A percentile compares a stretch with the other conserved stretches of the same genome.
Evolutionary conservation across 2,329 filamentous ascomycete species (phyloP).

Genomic region (Dactylellina haptotyla): DNA sequence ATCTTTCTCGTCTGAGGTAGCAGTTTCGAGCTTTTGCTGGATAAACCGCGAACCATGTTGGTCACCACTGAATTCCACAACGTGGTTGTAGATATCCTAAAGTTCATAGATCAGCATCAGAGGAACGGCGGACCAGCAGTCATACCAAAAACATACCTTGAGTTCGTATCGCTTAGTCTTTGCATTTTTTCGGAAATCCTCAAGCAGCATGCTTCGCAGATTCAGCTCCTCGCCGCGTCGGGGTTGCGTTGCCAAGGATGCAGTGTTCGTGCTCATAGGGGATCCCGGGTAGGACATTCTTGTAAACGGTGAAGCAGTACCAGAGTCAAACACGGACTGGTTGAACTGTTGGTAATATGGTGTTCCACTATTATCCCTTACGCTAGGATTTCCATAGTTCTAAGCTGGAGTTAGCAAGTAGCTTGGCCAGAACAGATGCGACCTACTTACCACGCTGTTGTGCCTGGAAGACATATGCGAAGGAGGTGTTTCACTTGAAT

Average conservation of each 20-base stretch:
- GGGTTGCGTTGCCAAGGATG: constrained; percentile 59
- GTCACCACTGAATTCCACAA: constrained; percentile 95
- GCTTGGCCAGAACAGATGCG: not conserved
- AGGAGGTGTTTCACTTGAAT: constrained; percentile 29
- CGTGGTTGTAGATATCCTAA: constrained; percentile 81
- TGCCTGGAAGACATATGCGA: constrained; percentile 39
- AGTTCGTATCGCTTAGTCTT: constrained; percentile 84
- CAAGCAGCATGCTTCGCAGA: constrained; percentile 76
- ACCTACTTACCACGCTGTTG: constrained; percentile 47
- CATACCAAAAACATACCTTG: constrained; percentile 66
- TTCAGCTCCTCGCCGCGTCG: constrained; percentile 70
- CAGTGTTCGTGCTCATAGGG: constrained; percentile 58
- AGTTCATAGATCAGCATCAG: constrained; percentile 45
- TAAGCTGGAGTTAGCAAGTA: constrained; percentile 51
- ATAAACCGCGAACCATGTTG: constrained; percentile 96
- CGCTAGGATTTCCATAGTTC: constrained; percentile 59
- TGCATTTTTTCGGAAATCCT: constrained; percentile 79
- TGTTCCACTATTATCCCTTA: constrained; percentile 33
- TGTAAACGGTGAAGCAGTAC: constrained; percentile 57
- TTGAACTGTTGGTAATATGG: constrained; percentile 44
- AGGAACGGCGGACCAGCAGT: not conserved
- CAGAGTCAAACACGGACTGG: constrained; percentile 51
- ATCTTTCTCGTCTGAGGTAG: constrained; percentile 96
- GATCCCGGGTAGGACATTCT: constrained; percentile 60
- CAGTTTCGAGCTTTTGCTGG: constrained; percentile 87